Evolutionary conservation across 2,329 filamentous ascomycete species (phyloP), one percentile per base, ranked within the genome.

Genomic region (Botrytis fabae): DNA sequence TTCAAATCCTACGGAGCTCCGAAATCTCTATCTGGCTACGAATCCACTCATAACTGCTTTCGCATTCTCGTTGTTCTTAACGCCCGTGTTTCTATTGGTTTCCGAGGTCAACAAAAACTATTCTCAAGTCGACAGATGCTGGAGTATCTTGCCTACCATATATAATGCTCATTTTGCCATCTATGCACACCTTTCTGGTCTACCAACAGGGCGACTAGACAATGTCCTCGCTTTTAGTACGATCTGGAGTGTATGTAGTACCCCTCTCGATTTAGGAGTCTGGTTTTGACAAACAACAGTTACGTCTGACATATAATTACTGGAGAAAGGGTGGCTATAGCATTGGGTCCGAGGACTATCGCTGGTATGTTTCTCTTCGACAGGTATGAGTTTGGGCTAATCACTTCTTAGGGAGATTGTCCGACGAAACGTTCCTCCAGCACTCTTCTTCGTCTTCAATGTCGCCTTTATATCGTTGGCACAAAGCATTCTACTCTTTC

Each of bases 91-190:
- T 78, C 84, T 97, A 38, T 80, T 95, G 46, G 85, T 90, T 8
- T 93, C 94, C 1, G 95, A 98, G 82, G 83, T 94, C 84, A 98
- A 97, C 83, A 89, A 88, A 79, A 99, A 99, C 82, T 98, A 95
- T 82, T 98, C 95, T n/a, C 96, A 99, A 83, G 91, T 99, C 60
- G 96, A 99, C 82, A 90, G 96, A 66, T 84, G 92, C 78, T 99
- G 96, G 96, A 96, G 93, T 80, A 86, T 99, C 74, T 84, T 99
- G 69, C 96, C 96, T 1, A 91, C 93, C 12, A 80, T 97, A 69
- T 98, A 97, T 83, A 92, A 96, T 80, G 87, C 90, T 9, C 95
- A 99, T 82, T 96, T 93, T 80, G 88, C 90, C 54, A 78, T 90
- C n/a, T 99, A 95, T 91, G 92, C 94, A 59, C 91, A 92, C 77